These are phyloP conservation scores for Monosporascus sp. DNA, from an alignment of 2,329 filamentous ascomycete genomes.

Conservation along the genomic window DNA sequence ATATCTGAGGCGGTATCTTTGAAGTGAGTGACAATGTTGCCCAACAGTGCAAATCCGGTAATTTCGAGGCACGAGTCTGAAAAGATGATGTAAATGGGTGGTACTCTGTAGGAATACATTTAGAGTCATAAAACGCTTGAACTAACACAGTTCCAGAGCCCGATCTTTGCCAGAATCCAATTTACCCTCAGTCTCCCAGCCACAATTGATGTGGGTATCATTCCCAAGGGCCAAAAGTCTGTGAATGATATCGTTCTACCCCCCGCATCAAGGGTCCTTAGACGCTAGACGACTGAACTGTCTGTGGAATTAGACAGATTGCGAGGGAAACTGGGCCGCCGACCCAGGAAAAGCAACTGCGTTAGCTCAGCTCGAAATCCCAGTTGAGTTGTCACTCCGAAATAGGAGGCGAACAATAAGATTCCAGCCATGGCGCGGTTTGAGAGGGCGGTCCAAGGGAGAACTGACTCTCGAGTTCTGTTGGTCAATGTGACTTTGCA, in stretches of 20 bases:
- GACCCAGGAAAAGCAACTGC: not conserved
- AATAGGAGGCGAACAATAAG: not conserved
- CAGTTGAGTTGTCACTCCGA: too few species aligned
- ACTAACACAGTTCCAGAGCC: too few species aligned
- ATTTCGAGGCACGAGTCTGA: slow-evolving; percentile 8
- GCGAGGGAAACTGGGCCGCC: not conserved
- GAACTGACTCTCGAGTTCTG: not conserved
- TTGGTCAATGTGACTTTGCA: not conserved
- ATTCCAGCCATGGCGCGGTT: not conserved
- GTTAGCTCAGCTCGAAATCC: not conserved
- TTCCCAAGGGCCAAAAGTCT: too few species aligned
- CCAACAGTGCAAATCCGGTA: slow-evolving; percentile 9
- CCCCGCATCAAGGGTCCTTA: not conserved
- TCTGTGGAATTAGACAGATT: too few species aligned
- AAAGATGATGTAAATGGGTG: slow-evolving; percentile 9
- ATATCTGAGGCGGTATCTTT: slow-evolving; percentile 5
- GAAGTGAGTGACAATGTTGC: slow-evolving; percentile 4
- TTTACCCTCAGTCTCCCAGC: too few species aligned
- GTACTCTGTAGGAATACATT: slow-evolving; percentile 1
- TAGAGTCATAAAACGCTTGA: too few species aligned
- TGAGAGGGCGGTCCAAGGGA: not conserved
- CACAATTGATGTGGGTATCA: too few species aligned
- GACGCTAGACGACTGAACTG: too few species aligned
- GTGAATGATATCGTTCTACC: not conserved
- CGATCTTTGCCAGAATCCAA: too few species aligned